Conservation (phyloP, 2,329 filamentous ascomycete species). For the Xylaria multiplex region DNA sequence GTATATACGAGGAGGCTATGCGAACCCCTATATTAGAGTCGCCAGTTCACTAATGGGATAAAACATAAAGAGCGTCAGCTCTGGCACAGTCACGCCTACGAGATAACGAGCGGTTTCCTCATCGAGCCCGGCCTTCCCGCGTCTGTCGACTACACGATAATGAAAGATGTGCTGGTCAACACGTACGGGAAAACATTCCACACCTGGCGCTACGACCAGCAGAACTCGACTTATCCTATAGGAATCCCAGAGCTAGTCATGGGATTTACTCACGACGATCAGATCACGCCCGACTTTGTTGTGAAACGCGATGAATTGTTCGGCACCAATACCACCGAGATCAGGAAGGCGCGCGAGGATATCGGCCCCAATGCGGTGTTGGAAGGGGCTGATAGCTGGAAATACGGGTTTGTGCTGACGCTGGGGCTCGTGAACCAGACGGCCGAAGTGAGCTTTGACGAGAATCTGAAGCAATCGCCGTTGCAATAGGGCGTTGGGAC, state of each 20-base stretch:
- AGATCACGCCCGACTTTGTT: constrained; percentile 52
- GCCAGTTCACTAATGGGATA: too few species aligned
- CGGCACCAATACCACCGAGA: constrained; percentile 41
- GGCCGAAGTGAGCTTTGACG: too few species aligned
- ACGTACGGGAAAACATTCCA: constrained; percentile 45
- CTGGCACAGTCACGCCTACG: constrained; percentile 42
- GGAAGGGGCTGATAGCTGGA: constrained; percentile 34
- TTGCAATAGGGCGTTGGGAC: too few species aligned
- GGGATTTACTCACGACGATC: constrained; percentile 63
- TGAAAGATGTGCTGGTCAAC: constrained; percentile 42
- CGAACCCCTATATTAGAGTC: too few species aligned
- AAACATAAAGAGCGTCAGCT: constrained; percentile 37
- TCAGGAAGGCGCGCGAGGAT: constrained; percentile 37
- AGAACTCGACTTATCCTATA: constrained; percentile 59
- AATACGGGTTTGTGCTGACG: not conserved
- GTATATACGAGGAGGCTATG: too few species aligned
- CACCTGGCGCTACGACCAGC: constrained; percentile 43
- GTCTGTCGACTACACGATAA: constrained; percentile 42
- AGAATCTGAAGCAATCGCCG: too few species aligned
- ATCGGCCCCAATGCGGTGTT: constrained; percentile 31
- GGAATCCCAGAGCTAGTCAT: constrained; percentile 72
- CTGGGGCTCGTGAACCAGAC: constrained; percentile 22
- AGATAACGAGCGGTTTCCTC: constrained; percentile 41
- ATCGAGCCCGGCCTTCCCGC: constrained; percentile 36
- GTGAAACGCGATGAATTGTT: constrained; percentile 38